Base-by-base conservation (phyloP, 768 basidiomycete genomes). In the Coprinopsis strossmayeri region DNA sequence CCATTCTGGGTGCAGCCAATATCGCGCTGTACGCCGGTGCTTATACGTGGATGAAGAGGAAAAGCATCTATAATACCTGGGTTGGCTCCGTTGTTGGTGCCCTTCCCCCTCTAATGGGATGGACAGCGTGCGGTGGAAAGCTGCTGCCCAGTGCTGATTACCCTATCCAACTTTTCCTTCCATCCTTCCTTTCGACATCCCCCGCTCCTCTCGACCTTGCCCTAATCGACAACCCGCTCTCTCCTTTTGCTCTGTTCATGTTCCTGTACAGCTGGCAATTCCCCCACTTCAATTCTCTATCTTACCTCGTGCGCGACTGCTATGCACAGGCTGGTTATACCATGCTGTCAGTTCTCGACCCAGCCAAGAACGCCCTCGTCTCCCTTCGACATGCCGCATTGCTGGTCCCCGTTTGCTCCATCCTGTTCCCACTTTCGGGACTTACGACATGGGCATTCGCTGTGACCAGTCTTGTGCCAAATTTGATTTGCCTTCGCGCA, bases 181-280 rank as follows among this genome's bases (percentile, higher is more conserved):
- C 85, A 2, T 64, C 79, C 1, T 78, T 82, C 61, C 64, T 87
- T 24, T 63, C 73, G 28, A 59, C 69, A 24, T 47, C 58, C 34
- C 51, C 64, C 10, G 44, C 52, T 5, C 55, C 67, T 3, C 51
- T 74, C 24, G 76, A 80, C 53, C 28, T 70, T 11, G 61, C 76
- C n/a, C 59, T 79, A 42, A 69, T 84, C 44, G 81, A 94, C 62
- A 93, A 90, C 61, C 84, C 92, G 0, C 76, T 96, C 34, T 79
- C 87, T 0, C 84, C 92, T 0, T 66, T 89, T 50, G 81, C 84
- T 2, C 71, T 99, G 2, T 91, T 89, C 68, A 74, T 84, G 66
- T 66, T 98, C 40, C 76, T 96, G 7, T 99, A 84, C 70, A 87
- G 87, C 52, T 99, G 95, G 95, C 96, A 99, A 62, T 98, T 98